Percentiles rank a stretch among this genome's conserved stretches.
Conservation (phyloP, 192 early-diverging fungal species). For the Backusella sp. region DNA sequence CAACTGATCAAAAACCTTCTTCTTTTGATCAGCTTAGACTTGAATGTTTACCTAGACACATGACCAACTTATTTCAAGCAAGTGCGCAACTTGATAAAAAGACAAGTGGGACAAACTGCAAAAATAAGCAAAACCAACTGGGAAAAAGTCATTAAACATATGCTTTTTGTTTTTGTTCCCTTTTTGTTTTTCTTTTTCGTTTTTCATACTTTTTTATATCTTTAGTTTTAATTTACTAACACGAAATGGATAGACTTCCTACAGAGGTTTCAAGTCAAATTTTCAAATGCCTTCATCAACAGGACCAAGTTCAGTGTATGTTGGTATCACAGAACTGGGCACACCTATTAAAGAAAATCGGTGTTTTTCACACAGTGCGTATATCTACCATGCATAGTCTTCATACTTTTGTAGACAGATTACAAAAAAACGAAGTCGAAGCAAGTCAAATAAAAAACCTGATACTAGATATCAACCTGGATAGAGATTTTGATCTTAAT, state of each 20-base stretch:
- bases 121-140: neutral
- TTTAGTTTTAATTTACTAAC: neutral
- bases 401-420: neutral
- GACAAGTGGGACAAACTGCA: neutral
- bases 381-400: neutral
- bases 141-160: neutral
- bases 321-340: neutral
- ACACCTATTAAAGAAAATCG: neutral
- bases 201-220: neutral
- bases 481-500: slow-evolving; percentile 1
- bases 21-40: neutral
- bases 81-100: neutral
- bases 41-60: neutral
- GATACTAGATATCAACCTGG: neutral
- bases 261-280: neutral
- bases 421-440: neutral
- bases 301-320: neutral
- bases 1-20: neutral
- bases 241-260: neutral
- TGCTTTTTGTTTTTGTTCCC: neutral
- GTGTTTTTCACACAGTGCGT: neutral
- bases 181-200: neutral
- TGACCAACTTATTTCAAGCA: neutral
- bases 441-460: neutral
- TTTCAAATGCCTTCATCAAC: neutral